Evolutionary conservation across 78 protist species (phyloP), one percentile per base, ranked within the genome.

Genomic region (Dictyostelium brefeldianum): DNA sequence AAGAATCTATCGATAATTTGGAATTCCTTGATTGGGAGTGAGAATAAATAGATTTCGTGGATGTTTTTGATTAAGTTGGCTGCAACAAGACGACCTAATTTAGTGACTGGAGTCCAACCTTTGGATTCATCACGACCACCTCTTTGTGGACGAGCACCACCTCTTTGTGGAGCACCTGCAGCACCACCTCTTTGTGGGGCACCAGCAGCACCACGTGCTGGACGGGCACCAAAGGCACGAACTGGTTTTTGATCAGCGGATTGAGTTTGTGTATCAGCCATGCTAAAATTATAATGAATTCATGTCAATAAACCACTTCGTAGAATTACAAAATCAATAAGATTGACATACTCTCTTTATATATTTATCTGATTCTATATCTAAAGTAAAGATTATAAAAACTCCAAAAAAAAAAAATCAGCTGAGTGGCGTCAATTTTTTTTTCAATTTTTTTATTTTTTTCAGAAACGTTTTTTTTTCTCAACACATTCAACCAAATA

Each of bases 1-100:
- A 89, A 73, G 94, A 95, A 95, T 82, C 98, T 17, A 84, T 99
- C 99, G 71, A 99, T 80, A 92, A 99, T 99, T 96, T 98, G 99
- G 97, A 43, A 81, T 96, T 99, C 99, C 99, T 99, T 99, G 98
- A 99, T 98, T 89, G 99, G 99, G 46, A 99, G 94, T 50, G 99
- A 97, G 99, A 95, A 96, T 70, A 97, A 96, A 97, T 97, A 99
- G 98, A 99, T 98, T 83, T 98, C 98, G 97, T 99, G 99, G 82
- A 99, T 64, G 51, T 93, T 50, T 67, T 80, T 81, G 92, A 99
- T 97, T 96, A 97, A 96, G 79, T 97, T 97, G 4, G 50, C 98
- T 80, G 97, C 89, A 46, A 99, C 99, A 31, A 99, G 98, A 71
- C 99, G 98, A 71, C 99, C 99, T 29, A 99, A 98, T 98, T 99